Evolutionary conservation across 768 basidiomycete species (phyloP).

Genomic region (Leccinum uliginosum): DNA sequence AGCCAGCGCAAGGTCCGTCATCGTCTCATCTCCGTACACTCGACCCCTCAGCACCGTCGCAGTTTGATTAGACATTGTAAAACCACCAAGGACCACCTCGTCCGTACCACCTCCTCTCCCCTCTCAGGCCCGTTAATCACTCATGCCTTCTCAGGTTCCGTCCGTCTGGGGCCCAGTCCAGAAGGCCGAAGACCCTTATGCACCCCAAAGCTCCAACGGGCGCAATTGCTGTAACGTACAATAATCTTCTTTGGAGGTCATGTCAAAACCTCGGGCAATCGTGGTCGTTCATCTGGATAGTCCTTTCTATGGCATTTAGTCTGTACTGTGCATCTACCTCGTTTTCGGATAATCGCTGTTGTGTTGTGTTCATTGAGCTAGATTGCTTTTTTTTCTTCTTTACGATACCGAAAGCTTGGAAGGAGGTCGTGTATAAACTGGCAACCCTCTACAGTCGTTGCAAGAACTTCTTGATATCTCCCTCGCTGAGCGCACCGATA

Average conservation of each 20-base stretch:
- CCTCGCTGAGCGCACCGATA: constrained; percentile 51
- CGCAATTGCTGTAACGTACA: constrained; percentile 58
- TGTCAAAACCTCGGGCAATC: not conserved
- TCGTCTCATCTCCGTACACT: not conserved
- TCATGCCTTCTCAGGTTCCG: constrained; percentile 58
- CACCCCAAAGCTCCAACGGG: constrained; percentile 55
- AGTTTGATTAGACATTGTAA: constrained; percentile 75
- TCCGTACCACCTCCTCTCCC: constrained; percentile 29
- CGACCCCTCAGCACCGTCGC: constrained; percentile 8
- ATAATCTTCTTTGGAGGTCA: constrained; percentile 26
- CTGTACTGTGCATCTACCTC: constrained; percentile 13
- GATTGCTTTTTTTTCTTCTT: constrained; percentile 1
- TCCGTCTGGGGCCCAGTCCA: constrained; percentile 97
- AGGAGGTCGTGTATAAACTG: not conserved
- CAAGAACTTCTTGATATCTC: constrained; percentile 43
- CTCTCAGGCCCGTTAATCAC: constrained; percentile 4
- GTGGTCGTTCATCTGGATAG: not conserved
- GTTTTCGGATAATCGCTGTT: constrained; percentile 6
- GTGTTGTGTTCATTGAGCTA: constrained; percentile 9
- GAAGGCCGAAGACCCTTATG: constrained; percentile 90
- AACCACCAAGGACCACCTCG: constrained; percentile 66
- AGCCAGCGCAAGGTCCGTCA: constrained; percentile 58
- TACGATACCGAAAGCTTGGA: constrained; percentile 9
- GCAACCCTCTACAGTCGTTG: constrained; percentile 30
- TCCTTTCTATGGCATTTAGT: constrained; percentile 6